Percentiles rank a stretch among this genome's conserved stretches.
Evolutionary conservation across 1,139 yeast species (phyloP).

Genomic region (Taphrina sp.): DNA sequence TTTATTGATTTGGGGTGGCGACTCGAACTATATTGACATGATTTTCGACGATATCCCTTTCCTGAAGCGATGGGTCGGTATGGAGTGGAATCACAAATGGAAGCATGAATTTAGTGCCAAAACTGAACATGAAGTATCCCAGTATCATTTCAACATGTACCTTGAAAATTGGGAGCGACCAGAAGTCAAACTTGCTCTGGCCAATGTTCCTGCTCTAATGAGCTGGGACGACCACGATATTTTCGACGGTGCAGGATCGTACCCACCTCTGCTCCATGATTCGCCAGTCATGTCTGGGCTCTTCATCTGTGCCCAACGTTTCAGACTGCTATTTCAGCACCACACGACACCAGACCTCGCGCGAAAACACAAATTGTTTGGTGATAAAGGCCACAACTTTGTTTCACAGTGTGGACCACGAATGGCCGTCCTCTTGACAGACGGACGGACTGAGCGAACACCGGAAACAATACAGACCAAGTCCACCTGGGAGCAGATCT

Average conservation of each 20-base stretch:
- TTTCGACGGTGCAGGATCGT: constrained; percentile 93
- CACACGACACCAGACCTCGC: constrained; percentile 55
- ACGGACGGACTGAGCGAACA: constrained; percentile 88
- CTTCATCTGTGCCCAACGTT: constrained; percentile 76
- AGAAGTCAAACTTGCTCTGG: constrained; percentile 28
- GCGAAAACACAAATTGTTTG: constrained; percentile 39
- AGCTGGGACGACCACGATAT: constrained; percentile 44
- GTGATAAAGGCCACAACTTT: constrained; percentile 40
- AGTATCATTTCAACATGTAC: constrained; percentile 5
- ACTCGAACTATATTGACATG: constrained; percentile 18
- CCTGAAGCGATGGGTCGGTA: constrained; percentile 25
- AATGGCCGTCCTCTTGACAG: constrained; percentile 72
- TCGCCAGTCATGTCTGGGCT: constrained; percentile 65
- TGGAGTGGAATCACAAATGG: constrained; percentile 30
- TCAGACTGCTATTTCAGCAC: constrained; percentile 89
- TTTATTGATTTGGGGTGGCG: constrained; percentile 26
- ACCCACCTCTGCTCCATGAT: constrained; percentile 69
- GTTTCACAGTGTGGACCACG: constrained; percentile 58
- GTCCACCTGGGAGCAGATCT: constrained; percentile 60
- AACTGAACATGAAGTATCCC: constrained; percentile 23
- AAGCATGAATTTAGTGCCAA: constrained; percentile 22
- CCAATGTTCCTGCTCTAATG: constrained; percentile 26
- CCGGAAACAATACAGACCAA: constrained; percentile 57
- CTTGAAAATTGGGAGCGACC: constrained; percentile 31
- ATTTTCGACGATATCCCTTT: constrained; percentile 27